Base-by-base conservation (phyloP, 2,329 filamentous ascomycete species). In the Paraphoma chrysanthemicola region DNA sequence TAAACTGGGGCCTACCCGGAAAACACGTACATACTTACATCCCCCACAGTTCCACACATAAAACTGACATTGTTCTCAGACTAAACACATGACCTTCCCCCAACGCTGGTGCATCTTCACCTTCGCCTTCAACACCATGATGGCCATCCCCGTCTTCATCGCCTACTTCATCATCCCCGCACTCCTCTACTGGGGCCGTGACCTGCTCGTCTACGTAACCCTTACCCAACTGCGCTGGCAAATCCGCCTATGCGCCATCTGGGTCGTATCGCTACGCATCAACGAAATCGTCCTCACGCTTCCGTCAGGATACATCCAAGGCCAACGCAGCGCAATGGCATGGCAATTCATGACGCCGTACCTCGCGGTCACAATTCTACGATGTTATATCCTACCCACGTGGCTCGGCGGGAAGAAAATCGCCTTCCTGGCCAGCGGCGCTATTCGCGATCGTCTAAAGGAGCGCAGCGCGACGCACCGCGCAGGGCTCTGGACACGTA, bases 331-430 rank as follows among this genome's bases (percentile, higher is more conserved):
- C 43, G 50, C 50, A n/a, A 52, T 52, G 50, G 50, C 50, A 4
- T 52, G 50, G 50, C 50, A 52, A 33, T 52, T 52, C 43, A 52
- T 52, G 50, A 52, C 50, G n/a, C 50, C 50, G 7, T 52, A 52
- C 18, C 50, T 52, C 43, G 50, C 50, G 18, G 50, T 52, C 31
- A 52, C 50, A 10, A 52, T 52, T 9, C 30, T 52, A 6, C 50
- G 50, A 17, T 52, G 50, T 33, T 52, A 52, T 23, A 46, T 52
- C 43, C 50, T 52, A 7, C 50, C 50, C 10, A 38, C 33, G 16
- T 52, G 50, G 50, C 33, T 39, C 12, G 50, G 50, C 23, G 50
- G 50, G 3, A 52, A 52, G 28, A 17, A 17, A 18, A 52, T 52
- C 30, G 50, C 50, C 50, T 52, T 52, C 23, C 33, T 52, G 2